Conservation (phyloP, 371 early-diverging fungal species). For the Rhizopus delemar region DNA sequence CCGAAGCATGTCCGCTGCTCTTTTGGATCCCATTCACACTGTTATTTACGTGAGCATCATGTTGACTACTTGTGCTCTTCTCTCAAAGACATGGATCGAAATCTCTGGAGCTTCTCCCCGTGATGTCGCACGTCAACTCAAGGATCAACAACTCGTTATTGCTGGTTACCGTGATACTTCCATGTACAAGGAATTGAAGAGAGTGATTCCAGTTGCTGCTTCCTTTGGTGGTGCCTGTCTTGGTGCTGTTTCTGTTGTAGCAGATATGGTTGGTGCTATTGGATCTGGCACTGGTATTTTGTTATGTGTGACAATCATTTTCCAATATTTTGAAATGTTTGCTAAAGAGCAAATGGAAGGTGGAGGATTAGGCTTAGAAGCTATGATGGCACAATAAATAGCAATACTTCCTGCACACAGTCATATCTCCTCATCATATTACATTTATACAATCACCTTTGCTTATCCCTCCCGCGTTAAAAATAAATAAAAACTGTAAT, state of each 20-base stretch:
- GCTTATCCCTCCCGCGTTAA: no score
- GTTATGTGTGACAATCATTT: constrained; percentile 98
- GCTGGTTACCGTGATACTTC: constrained; percentile 95
- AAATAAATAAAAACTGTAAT: no score
- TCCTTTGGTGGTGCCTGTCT: constrained; percentile 97
- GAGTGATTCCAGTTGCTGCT: constrained; percentile 96
- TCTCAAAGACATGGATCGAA: constrained; percentile 99
- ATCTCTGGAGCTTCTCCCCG: constrained; percentile 96
- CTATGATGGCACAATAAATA: constrained; percentile 38
- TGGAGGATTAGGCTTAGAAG: constrained; percentile 58
- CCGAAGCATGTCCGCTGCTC: constrained; percentile 75
- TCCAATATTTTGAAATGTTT: constrained; percentile 99
- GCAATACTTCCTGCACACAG: no score
- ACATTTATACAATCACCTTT: no score
- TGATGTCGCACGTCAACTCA: constrained; percentile 96
- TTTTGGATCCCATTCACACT: constrained; percentile 94
- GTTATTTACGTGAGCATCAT: constrained; percentile 92
- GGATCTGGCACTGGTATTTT: constrained; percentile 99
- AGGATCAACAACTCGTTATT: constrained; percentile 97
- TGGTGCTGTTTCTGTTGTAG: constrained; percentile 92
- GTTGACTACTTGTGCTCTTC: constrained; percentile 91
- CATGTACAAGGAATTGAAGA: constrained; percentile 98
- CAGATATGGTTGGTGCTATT: constrained; percentile 93
- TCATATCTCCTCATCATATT: no score
- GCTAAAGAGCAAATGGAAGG: constrained; percentile 89